Evolutionary conservation across 1,284 basidiomycete species (phyloP), one percentile per base, ranked within the genome.

Genomic region (Puccinia novopanici): DNA sequence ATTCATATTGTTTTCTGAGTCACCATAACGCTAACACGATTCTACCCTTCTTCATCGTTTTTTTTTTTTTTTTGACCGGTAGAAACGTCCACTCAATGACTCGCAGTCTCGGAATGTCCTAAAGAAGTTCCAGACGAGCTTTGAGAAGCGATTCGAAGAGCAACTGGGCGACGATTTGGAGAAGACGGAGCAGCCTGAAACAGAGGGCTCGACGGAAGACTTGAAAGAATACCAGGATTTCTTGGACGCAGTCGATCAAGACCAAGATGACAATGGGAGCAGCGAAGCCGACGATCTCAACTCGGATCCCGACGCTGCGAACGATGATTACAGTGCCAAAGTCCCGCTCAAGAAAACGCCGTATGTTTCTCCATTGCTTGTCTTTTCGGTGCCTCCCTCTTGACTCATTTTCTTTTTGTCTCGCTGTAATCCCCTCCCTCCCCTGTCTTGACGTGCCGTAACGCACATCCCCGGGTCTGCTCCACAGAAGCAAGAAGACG

Each of bases 41-140:
- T 54, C 50, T 52, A 24, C 37, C n/a, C n/a, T n/a, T n/a, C n/a
- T n/a, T n/a, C n/a, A n/a, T n/a, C n/a, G n/a, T n/a, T n/a, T n/a
- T 40, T 65, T 3, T 9, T 40, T 57, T 42, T 82, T 5, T 82
- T 37, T 8, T n/a, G 22, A 17, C n/a, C 34, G 37, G 17, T 83
- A 93, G 91, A 91, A 91, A 86, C 91, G 90, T 22, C 92, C 92
- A 0, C 87, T 92, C 42, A 88, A 89, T 22, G 93, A 95, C 82
- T 87, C 90, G 0, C 87, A 89, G 0, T 89, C 91, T 15, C 89
- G 90, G 81, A 94, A 92, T 83, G 89, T 92, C 0, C 88, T 96
- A 74, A 86, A 86, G 37, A 89, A 90, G 63, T 93, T 94, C 86
- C 90, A 91, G 78, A 87, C 86, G 5, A 84, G 87, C 15, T 86